These are phyloP conservation scores for Dothidotthia symphoricarpi DNA, from an alignment of 2,329 filamentous ascomycete genomes.

Conservation along the genomic window DNA sequence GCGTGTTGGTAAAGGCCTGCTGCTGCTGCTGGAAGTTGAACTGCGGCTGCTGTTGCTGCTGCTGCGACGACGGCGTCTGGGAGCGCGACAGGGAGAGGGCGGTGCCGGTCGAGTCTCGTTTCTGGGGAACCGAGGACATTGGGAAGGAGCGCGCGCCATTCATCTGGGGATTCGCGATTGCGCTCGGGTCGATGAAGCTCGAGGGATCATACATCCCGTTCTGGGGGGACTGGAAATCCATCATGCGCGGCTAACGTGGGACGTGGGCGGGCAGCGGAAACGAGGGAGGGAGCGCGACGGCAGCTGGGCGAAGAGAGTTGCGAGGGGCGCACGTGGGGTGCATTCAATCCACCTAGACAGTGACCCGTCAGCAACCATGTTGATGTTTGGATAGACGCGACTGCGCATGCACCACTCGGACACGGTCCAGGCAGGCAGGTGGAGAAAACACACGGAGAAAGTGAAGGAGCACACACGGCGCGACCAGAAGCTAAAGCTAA, in stretches of 20 bases:
- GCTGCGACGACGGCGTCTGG: slow-evolving; percentile 81
- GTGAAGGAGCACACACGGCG: slow-evolving; percentile 23
- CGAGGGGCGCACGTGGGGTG: slow-evolving; percentile 19
- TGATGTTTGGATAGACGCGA: slow-evolving; percentile 33
- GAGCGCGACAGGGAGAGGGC: slow-evolving; percentile 91
- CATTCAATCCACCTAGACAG: slow-evolving; percentile 29
- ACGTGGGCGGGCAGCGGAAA: slow-evolving; percentile 7
- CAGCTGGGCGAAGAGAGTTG: slow-evolving; percentile 5
- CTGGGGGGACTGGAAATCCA: slow-evolving; percentile 40
- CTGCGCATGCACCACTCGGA: slow-evolving; percentile 16
- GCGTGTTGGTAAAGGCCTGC: slow-evolving; percentile 77
- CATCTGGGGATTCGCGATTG: slow-evolving; percentile 51
- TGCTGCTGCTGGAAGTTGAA: slow-evolving; percentile 64
- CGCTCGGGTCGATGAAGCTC: slow-evolving; percentile 43
- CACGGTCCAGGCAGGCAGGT: slow-evolving; percentile 16
- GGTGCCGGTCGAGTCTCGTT: slow-evolving; percentile 81
- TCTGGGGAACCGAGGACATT: slow-evolving; percentile 89
- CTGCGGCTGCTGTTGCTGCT: slow-evolving; percentile 64
- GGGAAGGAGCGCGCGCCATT: slow-evolving; percentile 78
- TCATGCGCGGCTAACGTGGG: slow-evolving; percentile 25
- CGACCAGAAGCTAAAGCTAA: slow-evolving; percentile 26
- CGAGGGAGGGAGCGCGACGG: slow-evolving; percentile 12
- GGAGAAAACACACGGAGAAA: slow-evolving; percentile 8
- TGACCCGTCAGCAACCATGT: slow-evolving; percentile 28
- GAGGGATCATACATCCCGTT: slow-evolving; percentile 39